phyloP scores from a whole-genome alignment of 805 yeast genomes.

The Candida insectalens region DNA sequence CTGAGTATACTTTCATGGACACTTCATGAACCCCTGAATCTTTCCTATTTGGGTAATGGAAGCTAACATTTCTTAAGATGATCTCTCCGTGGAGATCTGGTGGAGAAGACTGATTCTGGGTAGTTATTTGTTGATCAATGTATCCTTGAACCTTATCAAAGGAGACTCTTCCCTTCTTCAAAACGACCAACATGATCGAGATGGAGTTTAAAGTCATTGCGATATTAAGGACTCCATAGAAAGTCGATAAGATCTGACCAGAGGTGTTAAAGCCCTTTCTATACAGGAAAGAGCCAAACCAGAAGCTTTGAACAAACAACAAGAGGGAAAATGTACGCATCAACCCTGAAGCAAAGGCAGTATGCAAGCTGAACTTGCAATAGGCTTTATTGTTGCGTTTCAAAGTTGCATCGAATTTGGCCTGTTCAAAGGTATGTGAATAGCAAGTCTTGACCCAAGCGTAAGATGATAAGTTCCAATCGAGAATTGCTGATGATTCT shows the following conservation, averaged over 20 bases:
- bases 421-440: conserved; percentile 43
- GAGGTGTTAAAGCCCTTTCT: conserved; percentile 37
- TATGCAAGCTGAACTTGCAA: conserved; percentile 33
- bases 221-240: conserved; percentile 70
- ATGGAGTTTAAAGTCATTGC: conserved; percentile 50
- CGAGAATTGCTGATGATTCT: conserved; percentile 47
- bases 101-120: background rate
- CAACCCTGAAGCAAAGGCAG: conserved; percentile 46
- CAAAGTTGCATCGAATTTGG: conserved; percentile 28
- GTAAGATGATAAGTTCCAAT: conserved; percentile 61
- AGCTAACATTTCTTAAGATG: conserved; percentile 44
- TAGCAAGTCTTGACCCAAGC: conserved; percentile 52
- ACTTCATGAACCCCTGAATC: conserved; percentile 34
- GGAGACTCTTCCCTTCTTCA: conserved; percentile 71
- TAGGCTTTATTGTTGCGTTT: conserved; percentile 27
- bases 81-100: conserved; percentile 37
- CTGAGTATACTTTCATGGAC: conserved; percentile 33
- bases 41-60: conserved; percentile 54
- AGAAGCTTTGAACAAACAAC: conserved; percentile 86
- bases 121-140: conserved; percentile 9
- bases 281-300: conserved; percentile 77
- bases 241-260: conserved; percentile 70
- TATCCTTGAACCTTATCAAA: conserved; percentile 37
- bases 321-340: conserved; percentile 48
- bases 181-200: conserved; percentile 44